Base-by-base conservation (phyloP, 1,139 yeast species). In the Candida dubliniensis region DNA sequence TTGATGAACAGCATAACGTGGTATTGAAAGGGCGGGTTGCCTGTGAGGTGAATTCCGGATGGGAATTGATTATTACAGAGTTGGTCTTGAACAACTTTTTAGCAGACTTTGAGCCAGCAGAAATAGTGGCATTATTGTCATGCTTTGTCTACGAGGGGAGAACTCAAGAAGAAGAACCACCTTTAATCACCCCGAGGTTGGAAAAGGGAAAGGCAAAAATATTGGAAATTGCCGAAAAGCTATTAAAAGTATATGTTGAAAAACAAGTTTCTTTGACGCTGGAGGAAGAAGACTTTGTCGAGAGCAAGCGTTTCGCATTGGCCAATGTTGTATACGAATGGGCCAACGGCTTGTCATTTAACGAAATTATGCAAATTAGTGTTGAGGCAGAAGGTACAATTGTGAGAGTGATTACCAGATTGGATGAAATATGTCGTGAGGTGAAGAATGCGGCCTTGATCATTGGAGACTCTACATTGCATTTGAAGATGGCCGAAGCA, bases 281-380 rank as follows among this genome's bases (percentile, higher is more conserved):
- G 13, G 97, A 91, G 46, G 99, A 93, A 57, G 86, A 85, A 42
- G 89, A 86, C 50, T 91, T 90, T 56, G 66, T 84, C 49, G 95
- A 89, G 48, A 77, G 86, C 53, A 84, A 89, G 56, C 71, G 99
- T 53, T 93, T 93, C 66, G 96, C 95, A 0, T 74, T 93, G 58
- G 87, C 88, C 64, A 93, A 90, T 61, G 96, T 90, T 10, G 96
- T 93, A 3, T 93, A 93, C 61, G 98, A 93, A 65, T 93, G 99
- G 99, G 97, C 98, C 1, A 77, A 95, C 53, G 99, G 99, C 1
- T 76, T 90, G 75, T 77, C 95, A 1, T 93, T 93, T 68, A 86
- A 86, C 52, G 95, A 88, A 47, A 93, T 93, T 54, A 93, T 91
- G 85, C 84, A 81, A 48, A 76, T 89, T 52, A 87, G 95, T 51